A percentile compares a stretch with the other conserved stretches of the same genome.
Evolutionary conservation across 2,329 filamentous ascomycete species (phyloP).

Genomic region (Diaporthe eres): DNA sequence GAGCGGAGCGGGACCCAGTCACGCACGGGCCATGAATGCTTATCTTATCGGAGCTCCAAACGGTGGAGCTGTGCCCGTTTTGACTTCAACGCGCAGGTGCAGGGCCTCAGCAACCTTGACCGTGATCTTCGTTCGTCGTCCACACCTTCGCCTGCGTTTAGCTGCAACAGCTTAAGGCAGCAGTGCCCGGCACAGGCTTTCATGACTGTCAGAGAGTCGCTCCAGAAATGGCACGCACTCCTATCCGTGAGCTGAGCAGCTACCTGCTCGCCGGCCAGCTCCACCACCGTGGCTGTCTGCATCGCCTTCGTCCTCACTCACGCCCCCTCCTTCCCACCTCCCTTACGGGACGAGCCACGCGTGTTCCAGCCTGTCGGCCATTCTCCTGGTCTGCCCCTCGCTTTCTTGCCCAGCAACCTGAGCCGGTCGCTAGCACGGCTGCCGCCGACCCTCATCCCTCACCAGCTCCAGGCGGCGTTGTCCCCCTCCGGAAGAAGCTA

Average conservation of each 20-base stretch:
- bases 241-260: constrained; percentile 60
- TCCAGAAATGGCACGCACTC: constrained; percentile 59
- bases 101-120: background rate
- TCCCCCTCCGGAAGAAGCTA: constrained; percentile 78
- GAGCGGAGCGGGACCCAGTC: background rate
- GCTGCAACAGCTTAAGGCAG: background rate
- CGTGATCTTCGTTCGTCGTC: background rate
- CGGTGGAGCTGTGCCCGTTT: background rate
- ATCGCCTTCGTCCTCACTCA: constrained; percentile 22
- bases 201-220: no score
- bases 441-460: background rate
- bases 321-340: background rate
- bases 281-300: constrained; percentile 58
- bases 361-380: background rate
- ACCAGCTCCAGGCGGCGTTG: constrained; percentile 43
- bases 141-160: no score
- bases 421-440: background rate
- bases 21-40: background rate
- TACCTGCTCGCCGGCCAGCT: constrained; percentile 65
- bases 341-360: background rate
- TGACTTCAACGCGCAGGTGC: background rate
- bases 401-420: background rate
- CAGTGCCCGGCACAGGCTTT: no score
- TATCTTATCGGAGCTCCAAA: background rate
- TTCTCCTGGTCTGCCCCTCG: constrained; percentile 4